Conservation (phyloP, 495 filamentous ascomycete species). For the Hapsidospora chrysogenum region DNA sequence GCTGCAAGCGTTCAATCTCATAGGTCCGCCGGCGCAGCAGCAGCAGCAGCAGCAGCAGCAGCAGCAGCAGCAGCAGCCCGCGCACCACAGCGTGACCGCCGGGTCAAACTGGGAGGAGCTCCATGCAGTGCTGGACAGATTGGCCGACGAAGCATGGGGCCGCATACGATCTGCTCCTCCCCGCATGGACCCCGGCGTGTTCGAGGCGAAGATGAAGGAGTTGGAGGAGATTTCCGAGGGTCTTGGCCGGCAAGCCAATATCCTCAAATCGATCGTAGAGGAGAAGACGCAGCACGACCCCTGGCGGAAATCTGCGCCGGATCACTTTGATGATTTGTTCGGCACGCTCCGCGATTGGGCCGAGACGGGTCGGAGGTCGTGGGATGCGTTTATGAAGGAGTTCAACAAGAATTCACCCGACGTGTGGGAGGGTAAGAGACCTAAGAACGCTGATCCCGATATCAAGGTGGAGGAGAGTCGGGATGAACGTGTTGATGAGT, state of each 20-base stretch:
- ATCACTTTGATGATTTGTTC: not conserved
- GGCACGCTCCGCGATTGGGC: not conserved
- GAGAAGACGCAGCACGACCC: not conserved
- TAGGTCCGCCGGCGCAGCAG: not conserved
- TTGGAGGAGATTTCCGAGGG: too few species aligned
- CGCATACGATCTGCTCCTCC: too few species aligned
- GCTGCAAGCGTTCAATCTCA: slow-evolving; percentile 1
- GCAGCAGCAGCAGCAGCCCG: too few species aligned
- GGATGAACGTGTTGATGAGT: slow-evolving; percentile 4
- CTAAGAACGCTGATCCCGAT: not conserved
- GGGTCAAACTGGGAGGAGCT: not conserved
- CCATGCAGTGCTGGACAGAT: not conserved
- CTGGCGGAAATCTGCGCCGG: not conserved
- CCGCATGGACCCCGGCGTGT: too few species aligned
- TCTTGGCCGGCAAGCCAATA: too few species aligned
- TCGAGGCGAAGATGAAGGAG: too few species aligned
- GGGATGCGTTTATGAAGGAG: slow-evolving; percentile 1
- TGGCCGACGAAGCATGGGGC: not conserved
- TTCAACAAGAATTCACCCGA: not conserved
- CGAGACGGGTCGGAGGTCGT: not conserved
- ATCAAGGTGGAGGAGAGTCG: slow-evolving; percentile 3
- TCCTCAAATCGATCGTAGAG: too few species aligned
- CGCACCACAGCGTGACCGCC: not conserved
- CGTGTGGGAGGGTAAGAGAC: not conserved
- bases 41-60: not conserved